Evolutionary conservation across 1,284 basidiomycete species (phyloP), one percentile per base, ranked within the genome.

Genomic region (Coniferiporia sulphurascens): DNA sequence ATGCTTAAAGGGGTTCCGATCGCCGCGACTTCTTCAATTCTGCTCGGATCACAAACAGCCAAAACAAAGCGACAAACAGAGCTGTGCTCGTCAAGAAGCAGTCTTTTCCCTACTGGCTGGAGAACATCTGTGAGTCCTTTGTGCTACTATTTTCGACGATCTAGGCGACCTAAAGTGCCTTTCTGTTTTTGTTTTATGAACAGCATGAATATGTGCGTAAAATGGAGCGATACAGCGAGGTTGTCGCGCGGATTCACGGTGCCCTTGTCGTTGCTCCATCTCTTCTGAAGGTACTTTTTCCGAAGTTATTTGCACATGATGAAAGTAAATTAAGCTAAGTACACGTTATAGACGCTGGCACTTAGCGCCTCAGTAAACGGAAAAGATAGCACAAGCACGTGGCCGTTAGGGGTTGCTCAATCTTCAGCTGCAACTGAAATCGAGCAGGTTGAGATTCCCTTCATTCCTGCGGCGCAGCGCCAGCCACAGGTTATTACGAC

Each of bases 401-500:
- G 15, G 15, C 15, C 38, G 3, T 41, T 15, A 41, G 38, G 38
- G 12, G 38, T 10, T 8, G 15, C 38, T 8, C 38, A 41, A 41
- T 41, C 38, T 41, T 41, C 38, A 41, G 15, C 12, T 43, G 52
- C n/a, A n/a, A 13, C 43, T 43, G 38, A 60, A n/a, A 57, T 63
- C 13, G 76, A 75, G 67, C 80, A 82, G 56, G 78, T 83, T 50
- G 86, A 90, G 70, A 80, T 91, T 6, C 81, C 88, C 5, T 91
- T 84, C 64, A 75, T 91, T n/a, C 87, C 88, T 57, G 77, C 81
- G 3, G 70, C 78, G 6, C 78, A 83, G 67, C 78, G 79, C 46
- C 72, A 72, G 55, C 62, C 63, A 5, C 56, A 46, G 46, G 60
- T 59, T 53, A 48, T 62, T 17, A 17, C 45, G 2, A 66, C 67